These are phyloP conservation scores for Colletotrichum spinosum DNA, from an alignment of 2,329 filamentous ascomycete genomes.

Conservation along the genomic window DNA sequence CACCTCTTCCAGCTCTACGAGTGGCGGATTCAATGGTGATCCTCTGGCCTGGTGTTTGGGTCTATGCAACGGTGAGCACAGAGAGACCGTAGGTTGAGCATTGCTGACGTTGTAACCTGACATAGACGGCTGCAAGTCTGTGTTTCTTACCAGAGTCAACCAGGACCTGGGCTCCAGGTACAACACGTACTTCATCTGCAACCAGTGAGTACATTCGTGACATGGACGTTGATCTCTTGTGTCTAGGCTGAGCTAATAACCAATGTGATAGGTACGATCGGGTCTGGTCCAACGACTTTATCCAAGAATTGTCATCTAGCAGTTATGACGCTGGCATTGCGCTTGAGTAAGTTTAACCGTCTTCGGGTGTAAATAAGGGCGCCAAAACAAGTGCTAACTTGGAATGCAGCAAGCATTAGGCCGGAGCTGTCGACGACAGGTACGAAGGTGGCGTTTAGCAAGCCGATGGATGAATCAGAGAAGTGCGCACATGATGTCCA, in stretches of 20 bases:
- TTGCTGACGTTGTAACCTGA: neutral
- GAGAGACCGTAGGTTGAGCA: no score
- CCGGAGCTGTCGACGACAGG: no score
- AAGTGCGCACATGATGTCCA: no score
- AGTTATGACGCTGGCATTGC: neutral
- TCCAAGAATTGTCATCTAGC: neutral
- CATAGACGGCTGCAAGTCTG: neutral
- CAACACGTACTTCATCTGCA: slow-evolving; percentile 1
- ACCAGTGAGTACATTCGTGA: neutral
- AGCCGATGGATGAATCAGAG: no score
- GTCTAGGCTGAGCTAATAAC: neutral
- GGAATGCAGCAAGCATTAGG: no score
- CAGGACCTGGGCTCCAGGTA: no score
- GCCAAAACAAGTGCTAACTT: no score
- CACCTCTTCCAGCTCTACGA: neutral
- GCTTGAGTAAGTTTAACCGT: slow-evolving; percentile 5
- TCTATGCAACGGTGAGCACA: neutral
- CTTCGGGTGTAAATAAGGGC: no score
- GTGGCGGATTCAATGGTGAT: neutral
- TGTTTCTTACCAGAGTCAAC: neutral
- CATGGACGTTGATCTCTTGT: neutral
- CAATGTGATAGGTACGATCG: neutral
- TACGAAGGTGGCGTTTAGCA: no score
- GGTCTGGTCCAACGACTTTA: neutral
- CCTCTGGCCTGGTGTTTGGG: slow-evolving; percentile 2